These are phyloP conservation scores for Tetrahymena elliotti DNA, from an alignment of 73 alveolate genomes.

Conservation along the genomic window DNA sequence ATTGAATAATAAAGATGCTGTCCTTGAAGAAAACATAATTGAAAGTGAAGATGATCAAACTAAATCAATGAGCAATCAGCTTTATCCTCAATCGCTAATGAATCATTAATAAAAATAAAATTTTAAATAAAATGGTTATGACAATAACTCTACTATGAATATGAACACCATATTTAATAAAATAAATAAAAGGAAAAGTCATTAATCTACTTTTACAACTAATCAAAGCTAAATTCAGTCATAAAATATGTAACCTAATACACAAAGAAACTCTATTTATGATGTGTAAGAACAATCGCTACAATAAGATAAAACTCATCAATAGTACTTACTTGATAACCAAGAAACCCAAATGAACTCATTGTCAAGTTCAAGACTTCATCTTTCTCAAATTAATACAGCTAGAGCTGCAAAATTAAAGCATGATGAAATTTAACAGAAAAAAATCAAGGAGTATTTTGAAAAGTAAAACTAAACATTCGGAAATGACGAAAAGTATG, in stretches of 20 bases:
- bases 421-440: not conserved
- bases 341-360: not conserved
- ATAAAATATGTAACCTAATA: not conserved
- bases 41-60: not conserved
- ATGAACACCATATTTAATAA: not conserved
- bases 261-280: not conserved
- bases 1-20: not conserved
- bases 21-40: not conserved
- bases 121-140: not conserved
- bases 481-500: not conserved
- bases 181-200: not conserved
- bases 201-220: not conserved
- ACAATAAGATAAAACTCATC: not conserved
- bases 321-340: not conserved
- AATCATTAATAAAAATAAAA: not conserved
- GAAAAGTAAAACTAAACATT: not conserved
- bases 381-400: not conserved
- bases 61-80: not conserved
- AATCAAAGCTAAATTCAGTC: not conserved
- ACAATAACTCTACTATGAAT: not conserved
- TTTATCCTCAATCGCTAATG: not conserved
- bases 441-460: not conserved
- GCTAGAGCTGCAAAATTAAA: not conserved
- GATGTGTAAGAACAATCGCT: not conserved
- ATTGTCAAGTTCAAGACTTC: not conserved